Conservation (phyloP, 2,329 filamentous ascomycete genomes). For the Pseudogymnoascus destructans region DNA sequence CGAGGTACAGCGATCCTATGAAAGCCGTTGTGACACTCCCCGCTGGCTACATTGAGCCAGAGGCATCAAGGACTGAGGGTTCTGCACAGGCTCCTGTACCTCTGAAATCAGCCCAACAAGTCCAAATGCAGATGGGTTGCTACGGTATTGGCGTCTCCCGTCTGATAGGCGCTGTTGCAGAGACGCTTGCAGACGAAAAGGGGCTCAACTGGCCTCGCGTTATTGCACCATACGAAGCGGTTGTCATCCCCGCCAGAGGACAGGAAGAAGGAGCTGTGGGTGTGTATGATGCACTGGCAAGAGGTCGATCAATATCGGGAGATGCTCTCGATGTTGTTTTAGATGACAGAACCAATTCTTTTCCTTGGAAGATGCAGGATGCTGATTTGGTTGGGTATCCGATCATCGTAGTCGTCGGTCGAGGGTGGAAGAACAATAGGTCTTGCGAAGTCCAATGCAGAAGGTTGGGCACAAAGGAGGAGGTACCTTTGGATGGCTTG, state of each 20-base stretch:
- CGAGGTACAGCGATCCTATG: constrained; percentile 70
- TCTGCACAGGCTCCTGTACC: background rate
- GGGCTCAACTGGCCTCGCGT: constrained; percentile 80
- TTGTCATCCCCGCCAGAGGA: constrained; percentile 45
- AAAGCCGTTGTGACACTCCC: constrained; percentile 45
- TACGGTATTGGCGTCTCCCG: constrained; percentile 90
- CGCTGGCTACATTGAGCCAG: constrained; percentile 12
- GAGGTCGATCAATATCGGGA: background rate
- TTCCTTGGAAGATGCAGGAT: constrained; percentile 81
- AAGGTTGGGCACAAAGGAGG: constrained; percentile 17
- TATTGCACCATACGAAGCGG: constrained; percentile 73
- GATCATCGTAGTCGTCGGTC: constrained; percentile 66
- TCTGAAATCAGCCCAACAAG: constrained; percentile 17
- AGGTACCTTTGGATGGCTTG: constrained; percentile 19
- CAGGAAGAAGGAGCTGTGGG: constrained; percentile 36
- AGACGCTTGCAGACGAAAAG: constrained; percentile 54
- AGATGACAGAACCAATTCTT: constrained; percentile 55
- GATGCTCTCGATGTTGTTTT: constrained; percentile 48
- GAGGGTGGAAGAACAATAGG: constrained; percentile 39
- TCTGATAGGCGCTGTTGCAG: constrained; percentile 75
- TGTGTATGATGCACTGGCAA: constrained; percentile 50
- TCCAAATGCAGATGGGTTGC: constrained; percentile 82
- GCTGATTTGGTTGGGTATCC: constrained; percentile 85
- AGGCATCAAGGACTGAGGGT: background rate
- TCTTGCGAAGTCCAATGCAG: constrained; percentile 26